phyloP scores from a whole-genome alignment of 2,329 filamentous ascomycete species.

The Pestalotiopsis sp. region DNA sequence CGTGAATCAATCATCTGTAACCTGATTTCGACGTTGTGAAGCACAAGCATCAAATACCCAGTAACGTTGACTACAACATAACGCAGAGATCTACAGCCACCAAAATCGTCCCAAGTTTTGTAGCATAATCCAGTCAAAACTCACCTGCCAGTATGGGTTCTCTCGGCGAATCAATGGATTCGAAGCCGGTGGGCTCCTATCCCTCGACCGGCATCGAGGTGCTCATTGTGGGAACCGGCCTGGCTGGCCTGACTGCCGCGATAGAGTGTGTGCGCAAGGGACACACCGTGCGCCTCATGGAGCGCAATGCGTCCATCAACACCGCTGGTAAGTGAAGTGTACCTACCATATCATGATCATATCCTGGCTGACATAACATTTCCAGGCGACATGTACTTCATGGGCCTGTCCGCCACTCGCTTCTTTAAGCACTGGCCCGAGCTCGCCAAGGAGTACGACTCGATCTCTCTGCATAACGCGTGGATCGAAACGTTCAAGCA shows the following conservation, averaged over 20 bases:
- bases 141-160: constrained; percentile 26
- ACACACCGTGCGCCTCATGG: constrained; percentile 52
- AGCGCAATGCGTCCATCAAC: constrained; percentile 51
- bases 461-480: constrained; percentile 54
- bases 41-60: background rate
- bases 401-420: constrained; percentile 57
- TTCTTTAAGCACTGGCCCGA: constrained; percentile 60
- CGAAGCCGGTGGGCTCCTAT: constrained; percentile 55
- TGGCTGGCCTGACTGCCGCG: constrained; percentile 62
- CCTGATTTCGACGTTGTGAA: background rate
- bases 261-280: constrained; percentile 65
- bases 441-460: constrained; percentile 51
- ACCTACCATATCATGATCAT: background rate
- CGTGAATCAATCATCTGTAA: background rate
- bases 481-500: constrained; percentile 61
- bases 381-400: constrained; percentile 62
- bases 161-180: constrained; percentile 32
- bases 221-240: constrained; percentile 57
- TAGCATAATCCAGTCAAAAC: background rate
- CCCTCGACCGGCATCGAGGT: constrained; percentile 49
- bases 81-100: no score
- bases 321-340: constrained; percentile 45
- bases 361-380: constrained; percentile 10
- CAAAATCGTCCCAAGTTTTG: background rate
- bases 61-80: background rate